Evolutionary conservation across 2,329 filamentous ascomycete species (phyloP).

Genomic region (Coniochaeta sp.): DNA sequence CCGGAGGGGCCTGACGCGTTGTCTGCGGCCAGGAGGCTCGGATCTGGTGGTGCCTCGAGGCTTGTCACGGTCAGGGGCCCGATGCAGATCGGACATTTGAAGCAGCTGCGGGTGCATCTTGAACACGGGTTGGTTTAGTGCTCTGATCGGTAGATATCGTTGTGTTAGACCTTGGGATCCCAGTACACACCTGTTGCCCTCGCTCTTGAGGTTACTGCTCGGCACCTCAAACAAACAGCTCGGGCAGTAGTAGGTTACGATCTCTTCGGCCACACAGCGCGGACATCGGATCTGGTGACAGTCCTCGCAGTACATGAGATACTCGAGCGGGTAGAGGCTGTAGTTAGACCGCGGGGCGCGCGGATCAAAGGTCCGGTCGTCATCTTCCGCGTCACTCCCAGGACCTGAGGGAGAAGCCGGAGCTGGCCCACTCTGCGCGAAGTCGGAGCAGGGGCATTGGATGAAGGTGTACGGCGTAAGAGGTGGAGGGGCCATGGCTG

Average conservation of each 20-base stretch:
- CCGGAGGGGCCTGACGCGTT: slow-evolving; percentile 26
- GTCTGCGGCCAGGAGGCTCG: slow-evolving; percentile 35
- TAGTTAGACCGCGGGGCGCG: slow-evolving; percentile 79
- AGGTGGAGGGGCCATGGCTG: slow-evolving; percentile 37
- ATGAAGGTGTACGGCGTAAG: slow-evolving; percentile 58
- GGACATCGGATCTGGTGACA: slow-evolving; percentile 94
- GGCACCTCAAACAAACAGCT: slow-evolving; percentile 94
- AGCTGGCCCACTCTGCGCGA: slow-evolving; percentile 19
- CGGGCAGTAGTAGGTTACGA: slow-evolving; percentile 91
- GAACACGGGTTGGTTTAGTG: slow-evolving; percentile 3
- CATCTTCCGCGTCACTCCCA: slow-evolving; percentile 48
- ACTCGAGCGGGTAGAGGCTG: slow-evolving; percentile 85
- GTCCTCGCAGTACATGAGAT: slow-evolving; percentile 94
- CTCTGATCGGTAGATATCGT: background rate
- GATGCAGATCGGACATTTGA: slow-evolving; percentile 86
- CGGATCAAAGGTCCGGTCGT: slow-evolving; percentile 79
- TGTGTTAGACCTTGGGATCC: background rate
- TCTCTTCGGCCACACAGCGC: slow-evolving; percentile 85
- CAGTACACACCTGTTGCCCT: slow-evolving; percentile 70
- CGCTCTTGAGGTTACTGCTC: slow-evolving; percentile 82
- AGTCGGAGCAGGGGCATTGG: slow-evolving; percentile 57
- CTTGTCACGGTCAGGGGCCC: slow-evolving; percentile 70
- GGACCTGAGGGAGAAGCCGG: slow-evolving; percentile 12
- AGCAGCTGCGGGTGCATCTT: slow-evolving; percentile 93
- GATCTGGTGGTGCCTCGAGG: slow-evolving; percentile 49